phyloP scores from a whole-genome alignment of 1,284 basidiomycete genomes.

The Ustilago nuda region DNA sequence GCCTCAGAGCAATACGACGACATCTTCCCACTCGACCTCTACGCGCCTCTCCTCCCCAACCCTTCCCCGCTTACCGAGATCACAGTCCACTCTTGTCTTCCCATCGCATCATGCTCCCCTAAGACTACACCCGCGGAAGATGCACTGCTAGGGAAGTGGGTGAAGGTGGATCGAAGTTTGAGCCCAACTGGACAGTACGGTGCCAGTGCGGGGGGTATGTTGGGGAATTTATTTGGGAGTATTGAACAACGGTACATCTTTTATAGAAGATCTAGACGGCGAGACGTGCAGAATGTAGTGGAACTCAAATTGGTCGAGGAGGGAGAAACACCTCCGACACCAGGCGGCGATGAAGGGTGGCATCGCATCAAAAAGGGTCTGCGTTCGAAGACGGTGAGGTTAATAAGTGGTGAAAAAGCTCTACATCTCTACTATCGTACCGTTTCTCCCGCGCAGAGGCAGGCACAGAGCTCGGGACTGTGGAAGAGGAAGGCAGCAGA shows the following conservation, averaged over 20 bases:
- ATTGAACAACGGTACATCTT: slow-evolving; percentile 58
- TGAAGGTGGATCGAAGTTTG: slow-evolving; percentile 81
- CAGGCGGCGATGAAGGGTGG: slow-evolving; percentile 50
- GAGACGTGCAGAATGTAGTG: slow-evolving; percentile 52
- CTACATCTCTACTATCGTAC: slow-evolving; percentile 57
- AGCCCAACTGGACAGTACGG: slow-evolving; percentile 73
- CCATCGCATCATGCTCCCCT: slow-evolving; percentile 77
- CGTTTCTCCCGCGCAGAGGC: slow-evolving; percentile 4
- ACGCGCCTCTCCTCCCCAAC: slow-evolving; percentile 59
- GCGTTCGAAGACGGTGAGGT: slow-evolving; percentile 30
- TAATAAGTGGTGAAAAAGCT: slow-evolving; percentile 29
- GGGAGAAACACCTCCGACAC: slow-evolving; percentile 27
- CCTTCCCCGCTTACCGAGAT: slow-evolving; percentile 76
- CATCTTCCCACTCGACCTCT: slow-evolving; percentile 55
- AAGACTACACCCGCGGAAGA: slow-evolving; percentile 78
- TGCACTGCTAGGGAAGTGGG: slow-evolving; percentile 86
- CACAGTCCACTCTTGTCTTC: slow-evolving; percentile 77
- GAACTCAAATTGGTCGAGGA: slow-evolving; percentile 51
- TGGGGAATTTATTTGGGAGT: slow-evolving; percentile 37
- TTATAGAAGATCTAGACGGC: slow-evolving; percentile 50
- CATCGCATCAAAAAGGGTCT: slow-evolving; percentile 49
- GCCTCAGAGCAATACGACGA: slow-evolving; percentile 26
- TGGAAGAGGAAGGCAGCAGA: slow-evolving; percentile 13
- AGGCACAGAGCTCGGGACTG: slow-evolving; percentile 18
- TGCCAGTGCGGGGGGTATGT: slow-evolving; percentile 24